Evolutionary conservation across 352 stramenopile species (phyloP), one percentile per base, ranked within the genome.

Genomic region (Poterioochromonas sp.): DNA sequence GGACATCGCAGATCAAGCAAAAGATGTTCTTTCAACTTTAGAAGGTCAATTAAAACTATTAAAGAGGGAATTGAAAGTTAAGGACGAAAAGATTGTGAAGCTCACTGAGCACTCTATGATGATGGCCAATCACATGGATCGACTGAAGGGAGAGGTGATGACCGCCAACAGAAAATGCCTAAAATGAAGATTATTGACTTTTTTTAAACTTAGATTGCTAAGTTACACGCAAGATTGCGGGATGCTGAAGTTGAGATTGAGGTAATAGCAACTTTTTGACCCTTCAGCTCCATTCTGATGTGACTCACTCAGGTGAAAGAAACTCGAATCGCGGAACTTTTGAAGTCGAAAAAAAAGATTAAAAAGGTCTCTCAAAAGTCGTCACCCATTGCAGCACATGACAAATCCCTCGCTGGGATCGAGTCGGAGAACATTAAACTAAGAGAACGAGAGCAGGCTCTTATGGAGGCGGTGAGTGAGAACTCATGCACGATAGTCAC

Each of bases 281-380:
- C n/a, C n/a, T n/a, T n/a, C n/a, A n/a, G n/a, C n/a, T n/a, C n/a
- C n/a, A n/a, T n/a, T n/a, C n/a, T n/a, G n/a, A n/a, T n/a, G n/a
- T n/a, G n/a, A n/a, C n/a, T n/a, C n/a, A n/a, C n/a, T 43, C 29
- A 71, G 34, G 62, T 29, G 2, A 71, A 71, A 71, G 62, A 71
- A 47, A 26, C 62, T 71, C 62, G 62, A 47, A 12, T 71, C 2
- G 62, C 41, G 34, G 62, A 71, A 71, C 12, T 29, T 29, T 47
- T 71, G 32, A 41, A 47, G 32, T n/a, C 5, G 12, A 41, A 29
- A 29, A 71, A 71, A 29, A 71, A 71, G 41, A 26, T 40, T 18
- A 68, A 35, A 18, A 71, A 71, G 62, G 41, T 43, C 2, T 5
- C 51, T 34, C 12, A 32, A 34, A 62, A 62, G 26, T 8, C 8